Evolutionary conservation across 306 rosid species (phyloP).

Genomic region (Rosa multiflora): DNA sequence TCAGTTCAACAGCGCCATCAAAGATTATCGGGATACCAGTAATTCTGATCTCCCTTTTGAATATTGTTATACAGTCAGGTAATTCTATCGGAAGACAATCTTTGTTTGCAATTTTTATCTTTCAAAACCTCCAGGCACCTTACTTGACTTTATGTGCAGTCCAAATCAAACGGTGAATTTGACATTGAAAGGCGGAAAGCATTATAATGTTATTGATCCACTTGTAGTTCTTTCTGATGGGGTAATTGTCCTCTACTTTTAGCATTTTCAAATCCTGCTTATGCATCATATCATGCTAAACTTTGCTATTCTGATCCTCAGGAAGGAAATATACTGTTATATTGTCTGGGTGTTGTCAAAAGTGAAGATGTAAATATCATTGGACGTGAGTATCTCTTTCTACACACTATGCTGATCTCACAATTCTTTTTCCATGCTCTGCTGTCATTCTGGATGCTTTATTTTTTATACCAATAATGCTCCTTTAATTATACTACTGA

Average conservation of each 20-base stretch:
- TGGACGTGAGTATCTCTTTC: conserved; percentile 73
- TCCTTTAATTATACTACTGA: neutral
- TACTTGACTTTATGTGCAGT: conserved; percentile 44
- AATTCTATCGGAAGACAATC: conserved; percentile 14
- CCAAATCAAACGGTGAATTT: conserved; percentile 50
- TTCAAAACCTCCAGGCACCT: conserved; percentile 14
- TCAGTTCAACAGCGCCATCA: conserved; percentile 43
- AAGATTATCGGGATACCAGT: neutral
- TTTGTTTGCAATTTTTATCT: conserved; percentile 2
- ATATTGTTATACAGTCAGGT: conserved; percentile 68
- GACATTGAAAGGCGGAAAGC: conserved; percentile 75
- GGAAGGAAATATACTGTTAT: conserved; percentile 20
- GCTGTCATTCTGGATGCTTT: neutral
- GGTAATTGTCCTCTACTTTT: conserved; percentile 32
- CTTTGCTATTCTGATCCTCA: conserved; percentile 34
- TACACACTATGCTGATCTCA: neutral
- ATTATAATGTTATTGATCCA: conserved; percentile 38
- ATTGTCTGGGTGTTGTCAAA: conserved; percentile 58
- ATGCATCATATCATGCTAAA: conserved; percentile 12
- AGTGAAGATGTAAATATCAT: conserved; percentile 63
- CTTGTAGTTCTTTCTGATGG: neutral
- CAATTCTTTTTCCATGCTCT: neutral
- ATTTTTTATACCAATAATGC: neutral
- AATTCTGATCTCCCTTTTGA: conserved; percentile 45
- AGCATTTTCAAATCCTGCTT: conserved; percentile 11